Evolutionary conservation across 1,284 basidiomycete species (phyloP), one percentile per base, ranked within the genome.

Genomic region (Papiliotrema nemorosa): DNA sequence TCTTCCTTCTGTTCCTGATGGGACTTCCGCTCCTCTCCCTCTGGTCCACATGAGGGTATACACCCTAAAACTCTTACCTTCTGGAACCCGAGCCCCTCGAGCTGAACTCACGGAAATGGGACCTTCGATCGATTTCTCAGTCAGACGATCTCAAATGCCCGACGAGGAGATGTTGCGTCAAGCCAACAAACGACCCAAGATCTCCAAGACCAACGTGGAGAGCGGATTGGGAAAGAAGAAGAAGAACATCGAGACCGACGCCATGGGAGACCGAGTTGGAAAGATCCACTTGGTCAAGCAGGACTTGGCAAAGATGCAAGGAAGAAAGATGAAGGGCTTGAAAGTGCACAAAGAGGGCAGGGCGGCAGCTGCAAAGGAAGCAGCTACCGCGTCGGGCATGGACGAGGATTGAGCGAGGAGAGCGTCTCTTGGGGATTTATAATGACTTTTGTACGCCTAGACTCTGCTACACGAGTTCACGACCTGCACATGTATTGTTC

Each of bases 181-280:
- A 56, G 89, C 93, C 12, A 80, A 91, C 78, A 87, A 80, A 71
- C 78, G 86, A 55, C 88, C 90, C 41, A 97, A 93, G 79, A 66
- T 96, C 57, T 86, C 86, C 75, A 90, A 90, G 78, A 80, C 80
- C 59, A 87, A 90, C 41, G 76, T 90, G 42, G 89, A 90, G 77
- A 85, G 81, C 70, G 90, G 90, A 0, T 70, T 90, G n/a, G 90
- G 88, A 35, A 90, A 89, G 81, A 92, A 90, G 81, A 83, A 82
- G 75, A 92, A 90, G 82, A 97, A 97, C 73, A 74, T 93, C 72
- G 91, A 96, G 78, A 90, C 92, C 58, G 94, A 98, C 78, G 90
- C 91, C 74, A 97, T 97, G 94, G 94, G 94, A 52, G 91, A 98
- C 74, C 76, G 93, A 75, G 82, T 94, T 58, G 94, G 93, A 42